These are phyloP conservation scores for Candida insectalens DNA, from an alignment of 805 yeast genomes.

Conservation along the genomic window DNA sequence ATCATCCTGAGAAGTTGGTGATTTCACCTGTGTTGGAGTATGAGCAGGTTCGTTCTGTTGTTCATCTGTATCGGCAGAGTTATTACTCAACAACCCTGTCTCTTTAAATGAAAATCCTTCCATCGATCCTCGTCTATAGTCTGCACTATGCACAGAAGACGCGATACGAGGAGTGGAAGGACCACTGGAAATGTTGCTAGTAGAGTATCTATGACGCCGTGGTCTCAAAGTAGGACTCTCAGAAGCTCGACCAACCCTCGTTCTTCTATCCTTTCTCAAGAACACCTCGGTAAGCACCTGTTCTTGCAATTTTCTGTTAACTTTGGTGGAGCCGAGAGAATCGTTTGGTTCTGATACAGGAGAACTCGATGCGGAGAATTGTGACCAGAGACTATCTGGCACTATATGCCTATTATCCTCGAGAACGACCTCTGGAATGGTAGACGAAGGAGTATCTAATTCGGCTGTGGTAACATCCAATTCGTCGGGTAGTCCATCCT, in stretches of 20 bases:
- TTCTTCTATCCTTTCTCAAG: conserved; percentile 3
- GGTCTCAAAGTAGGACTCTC: neutral
- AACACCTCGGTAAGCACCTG: conserved; percentile 66
- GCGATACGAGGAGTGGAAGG: neutral
- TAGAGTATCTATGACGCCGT: conserved; percentile 19
- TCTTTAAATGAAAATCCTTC: no score
- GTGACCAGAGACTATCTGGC: conserved; percentile 68
- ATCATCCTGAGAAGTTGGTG: conserved; percentile 8
- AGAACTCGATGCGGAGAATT: conserved; percentile 24
- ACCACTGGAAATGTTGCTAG: conserved; percentile 14
- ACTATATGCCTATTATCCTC: conserved; percentile 90
- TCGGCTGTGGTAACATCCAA: conserved; percentile 5
- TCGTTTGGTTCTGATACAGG: neutral
- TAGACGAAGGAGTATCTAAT: neutral
- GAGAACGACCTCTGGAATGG: conserved; percentile 71
- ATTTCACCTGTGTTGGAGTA: conserved; percentile 7
- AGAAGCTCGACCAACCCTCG: no score
- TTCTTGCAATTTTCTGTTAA: conserved; percentile 64
- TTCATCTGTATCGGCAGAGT: neutral
- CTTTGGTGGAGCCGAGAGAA: conserved; percentile 50
- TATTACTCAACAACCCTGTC: no score
- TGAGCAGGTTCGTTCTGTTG: neutral
- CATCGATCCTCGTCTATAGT: neutral
- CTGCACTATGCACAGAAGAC: neutral
- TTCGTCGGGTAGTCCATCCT: conserved; percentile 11